Evolutionary conservation across 1,284 basidiomycete species (phyloP).

Genomic region (Tausonia pullulans): DNA sequence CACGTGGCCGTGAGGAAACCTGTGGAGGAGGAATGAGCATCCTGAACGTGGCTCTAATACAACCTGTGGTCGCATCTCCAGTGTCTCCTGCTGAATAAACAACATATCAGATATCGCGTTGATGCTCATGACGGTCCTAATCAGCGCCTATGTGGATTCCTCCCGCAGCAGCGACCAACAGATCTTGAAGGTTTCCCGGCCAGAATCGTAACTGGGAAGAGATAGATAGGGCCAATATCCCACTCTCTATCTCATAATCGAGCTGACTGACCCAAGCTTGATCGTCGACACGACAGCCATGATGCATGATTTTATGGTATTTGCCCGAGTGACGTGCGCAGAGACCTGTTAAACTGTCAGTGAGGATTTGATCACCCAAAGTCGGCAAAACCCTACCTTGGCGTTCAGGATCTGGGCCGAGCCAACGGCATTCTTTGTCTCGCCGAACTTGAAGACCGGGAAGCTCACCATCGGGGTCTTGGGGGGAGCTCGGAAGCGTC

Average conservation of each 20-base stretch:
- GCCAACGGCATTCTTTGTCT: constrained; percentile 44
- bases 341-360: constrained; percentile 35
- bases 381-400: constrained; percentile 29
- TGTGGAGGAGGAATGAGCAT: too few relatives aligned
- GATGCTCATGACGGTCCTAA: too few relatives aligned
- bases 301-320: constrained; percentile 35
- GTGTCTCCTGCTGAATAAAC: too few relatives aligned
- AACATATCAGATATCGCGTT: too few relatives aligned
- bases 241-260: constrained; percentile 12
- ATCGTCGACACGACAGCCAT: constrained; percentile 41
- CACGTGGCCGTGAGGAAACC: too few relatives aligned
- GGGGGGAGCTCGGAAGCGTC: constrained; percentile 12
- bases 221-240: constrained; percentile 1
- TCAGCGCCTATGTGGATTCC: too few relatives aligned
- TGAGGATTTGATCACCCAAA: background rate
- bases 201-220: constrained; percentile 19
- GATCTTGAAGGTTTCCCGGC: constrained; percentile 15
- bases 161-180: too few relatives aligned
- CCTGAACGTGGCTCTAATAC: too few relatives aligned
- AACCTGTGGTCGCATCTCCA: too few relatives aligned
- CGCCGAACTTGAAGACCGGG: constrained; percentile 26
- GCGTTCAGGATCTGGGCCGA: constrained; percentile 45
- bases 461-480: constrained; percentile 10
- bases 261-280: constrained; percentile 41
- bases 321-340: constrained; percentile 43